A percentile compares a stretch with the other conserved stretches of the same genome.
phyloP scores from a whole-genome alignment of 2,329 filamentous ascomycete species.

The Aureobasidium namibiae region DNA sequence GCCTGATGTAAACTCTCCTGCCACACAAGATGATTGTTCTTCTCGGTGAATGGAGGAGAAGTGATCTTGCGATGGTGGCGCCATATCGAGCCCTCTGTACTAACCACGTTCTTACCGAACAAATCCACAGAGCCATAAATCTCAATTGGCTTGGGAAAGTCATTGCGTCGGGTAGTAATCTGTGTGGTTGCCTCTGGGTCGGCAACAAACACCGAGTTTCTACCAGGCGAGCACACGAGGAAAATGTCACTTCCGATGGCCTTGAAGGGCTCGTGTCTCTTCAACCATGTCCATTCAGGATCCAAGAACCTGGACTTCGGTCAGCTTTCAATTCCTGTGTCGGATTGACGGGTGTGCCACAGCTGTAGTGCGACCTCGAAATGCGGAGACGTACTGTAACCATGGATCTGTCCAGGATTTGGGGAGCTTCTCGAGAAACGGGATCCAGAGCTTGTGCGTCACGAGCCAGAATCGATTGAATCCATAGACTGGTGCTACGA shows the following conservation, averaged over 20 bases:
- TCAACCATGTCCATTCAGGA: slow-evolving; percentile 54
- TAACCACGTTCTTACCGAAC: slow-evolving; percentile 65
- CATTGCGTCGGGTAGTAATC: slow-evolving; percentile 57
- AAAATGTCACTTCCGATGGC: slow-evolving; percentile 54
- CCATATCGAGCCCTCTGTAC: slow-evolving; percentile 62
- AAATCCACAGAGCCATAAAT: slow-evolving; percentile 53
- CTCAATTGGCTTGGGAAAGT: slow-evolving; percentile 61
- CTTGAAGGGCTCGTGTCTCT: slow-evolving; percentile 50
- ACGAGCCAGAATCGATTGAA: slow-evolving; percentile 50
- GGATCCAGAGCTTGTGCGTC: slow-evolving; percentile 46
- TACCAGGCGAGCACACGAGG: slow-evolving; percentile 52
- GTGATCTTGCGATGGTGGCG: slow-evolving; percentile 65
- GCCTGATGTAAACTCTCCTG: slow-evolving; percentile 57
- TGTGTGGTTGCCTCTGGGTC: slow-evolving; percentile 59
- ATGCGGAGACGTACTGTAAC: slow-evolving; percentile 49
- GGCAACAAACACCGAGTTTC: slow-evolving; percentile 47
- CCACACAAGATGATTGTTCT: slow-evolving; percentile 62
- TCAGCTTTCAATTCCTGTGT: neutral
- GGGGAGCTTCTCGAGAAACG: slow-evolving; percentile 49
- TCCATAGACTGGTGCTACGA: slow-evolving; percentile 35
- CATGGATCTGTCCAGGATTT: slow-evolving; percentile 48
- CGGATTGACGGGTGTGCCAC: neutral
- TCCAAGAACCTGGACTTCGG: slow-evolving; percentile 39
- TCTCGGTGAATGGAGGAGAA: slow-evolving; percentile 66
- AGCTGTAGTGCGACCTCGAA: neutral